phyloP scores from a whole-genome alignment of 306 rosid species.

The Pterocarpus macrocarpus region DNA sequence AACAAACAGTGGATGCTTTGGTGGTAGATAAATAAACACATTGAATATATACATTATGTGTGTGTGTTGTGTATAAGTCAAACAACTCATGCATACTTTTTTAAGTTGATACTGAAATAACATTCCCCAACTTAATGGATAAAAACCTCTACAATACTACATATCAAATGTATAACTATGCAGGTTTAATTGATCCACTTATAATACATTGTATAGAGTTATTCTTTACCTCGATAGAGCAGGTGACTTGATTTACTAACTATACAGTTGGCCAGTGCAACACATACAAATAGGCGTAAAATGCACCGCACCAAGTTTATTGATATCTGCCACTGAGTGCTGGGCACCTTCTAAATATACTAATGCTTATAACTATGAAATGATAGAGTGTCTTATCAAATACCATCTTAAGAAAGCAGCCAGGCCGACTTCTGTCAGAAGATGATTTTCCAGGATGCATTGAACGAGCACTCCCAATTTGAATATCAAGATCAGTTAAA shows the following conservation, averaged over 20 bases:
- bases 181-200: constrained; percentile 7
- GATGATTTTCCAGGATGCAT: constrained; percentile 75
- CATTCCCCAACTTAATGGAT: constrained; percentile 12
- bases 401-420: constrained; percentile 90
- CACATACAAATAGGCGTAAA: constrained; percentile 15
- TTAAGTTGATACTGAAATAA: constrained; percentile 12
- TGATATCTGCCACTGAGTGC: constrained; percentile 11
- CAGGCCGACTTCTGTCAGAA: constrained; percentile 68
- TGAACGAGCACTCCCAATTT: constrained; percentile 75
- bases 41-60: neutral
- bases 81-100: constrained; percentile 13
- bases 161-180: constrained; percentile 7
- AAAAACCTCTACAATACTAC: constrained; percentile 9
- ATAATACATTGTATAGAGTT: neutral
- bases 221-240: neutral
- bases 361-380: neutral
- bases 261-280: constrained; percentile 3
- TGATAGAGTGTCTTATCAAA: constrained; percentile 26
- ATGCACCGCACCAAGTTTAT: neutral
- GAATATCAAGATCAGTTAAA: constrained; percentile 56
- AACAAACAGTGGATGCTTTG: constrained; percentile 4
- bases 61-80: neutral
- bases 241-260: neutral
- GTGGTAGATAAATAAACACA: neutral
- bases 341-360: neutral